Conservation (phyloP, 805 yeast genomes). For the Candida jianshihensis region DNA sequence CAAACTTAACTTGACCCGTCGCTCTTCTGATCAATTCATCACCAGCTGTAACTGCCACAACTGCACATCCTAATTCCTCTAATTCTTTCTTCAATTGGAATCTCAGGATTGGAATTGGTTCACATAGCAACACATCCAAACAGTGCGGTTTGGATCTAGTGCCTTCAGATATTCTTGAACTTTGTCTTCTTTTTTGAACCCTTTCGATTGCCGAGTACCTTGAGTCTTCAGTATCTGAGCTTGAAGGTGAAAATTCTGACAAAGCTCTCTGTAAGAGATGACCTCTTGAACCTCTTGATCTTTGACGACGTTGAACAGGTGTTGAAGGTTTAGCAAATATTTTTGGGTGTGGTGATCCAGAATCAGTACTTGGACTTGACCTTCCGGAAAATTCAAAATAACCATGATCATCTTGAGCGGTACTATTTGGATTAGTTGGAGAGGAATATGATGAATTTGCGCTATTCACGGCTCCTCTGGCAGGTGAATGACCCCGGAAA, state of each 20-base stretch:
- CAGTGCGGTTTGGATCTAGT: constrained; percentile 21
- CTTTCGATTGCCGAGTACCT: constrained; percentile 42
- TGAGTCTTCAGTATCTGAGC: constrained; percentile 62
- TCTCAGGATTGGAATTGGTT: constrained; percentile 78
- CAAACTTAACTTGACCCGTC: constrained; percentile 79
- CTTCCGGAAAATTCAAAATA: constrained; percentile 24
- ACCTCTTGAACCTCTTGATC: constrained; percentile 15
- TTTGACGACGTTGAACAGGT: constrained; percentile 11
- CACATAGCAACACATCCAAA: constrained; percentile 74
- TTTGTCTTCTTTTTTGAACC: constrained; percentile 47
- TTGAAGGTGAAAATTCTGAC: constrained; percentile 40
- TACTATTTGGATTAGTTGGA: constrained; percentile 15
- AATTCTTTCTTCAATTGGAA: constrained; percentile 58
- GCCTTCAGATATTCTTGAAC: constrained; percentile 29
- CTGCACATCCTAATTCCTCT: constrained; percentile 70
- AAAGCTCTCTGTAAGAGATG: constrained; percentile 18
- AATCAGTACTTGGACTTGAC: constrained; percentile 27
- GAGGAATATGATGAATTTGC: constrained; percentile 14
- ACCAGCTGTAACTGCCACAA: constrained; percentile 69
- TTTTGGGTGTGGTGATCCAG: constrained; percentile 21
- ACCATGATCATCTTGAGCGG: constrained; percentile 25
- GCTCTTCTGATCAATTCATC: constrained; percentile 78
- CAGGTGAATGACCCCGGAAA: constrained; percentile 28
- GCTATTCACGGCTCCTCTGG: constrained; percentile 17
- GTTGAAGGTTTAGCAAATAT: constrained; percentile 16